Percentiles rank a stretch among this genome's conserved stretches.
phyloP scores from a whole-genome alignment of 2,329 filamentous ascomycete genomes.

The Hymenoscyphus fructigenus region DNA sequence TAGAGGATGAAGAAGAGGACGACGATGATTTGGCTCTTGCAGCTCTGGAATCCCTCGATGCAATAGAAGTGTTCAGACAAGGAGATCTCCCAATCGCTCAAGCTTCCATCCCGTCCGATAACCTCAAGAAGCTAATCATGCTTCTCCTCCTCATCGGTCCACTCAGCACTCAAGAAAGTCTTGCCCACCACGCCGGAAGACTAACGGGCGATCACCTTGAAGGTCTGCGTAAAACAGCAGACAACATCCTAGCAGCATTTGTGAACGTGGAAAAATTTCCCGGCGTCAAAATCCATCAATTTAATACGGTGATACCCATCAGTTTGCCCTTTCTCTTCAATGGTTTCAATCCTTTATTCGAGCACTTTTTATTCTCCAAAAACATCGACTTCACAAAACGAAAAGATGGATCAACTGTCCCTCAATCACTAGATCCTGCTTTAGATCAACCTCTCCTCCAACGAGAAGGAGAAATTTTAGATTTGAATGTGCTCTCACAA shows the following conservation, averaged over 20 bases:
- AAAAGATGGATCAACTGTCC: constrained; percentile 29
- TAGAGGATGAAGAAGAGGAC: constrained; percentile 45
- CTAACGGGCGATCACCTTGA: constrained; percentile 56
- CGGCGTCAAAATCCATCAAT: constrained; percentile 61
- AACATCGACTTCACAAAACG: constrained; percentile 60
- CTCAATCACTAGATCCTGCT: constrained; percentile 23
- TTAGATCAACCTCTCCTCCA: constrained; percentile 46
- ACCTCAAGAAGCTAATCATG: constrained; percentile 69
- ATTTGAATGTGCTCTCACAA: constrained; percentile 63
- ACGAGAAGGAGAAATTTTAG: constrained; percentile 61
- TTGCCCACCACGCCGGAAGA: constrained; percentile 60
- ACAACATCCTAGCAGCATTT: constrained; percentile 66
- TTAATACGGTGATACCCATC: constrained; percentile 57
- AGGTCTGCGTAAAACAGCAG: constrained; percentile 59
- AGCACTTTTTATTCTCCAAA: constrained; percentile 73
- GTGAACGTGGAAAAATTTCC: constrained; percentile 62
- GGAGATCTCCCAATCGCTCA: constrained; percentile 53
- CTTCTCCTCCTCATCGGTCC: constrained; percentile 67
- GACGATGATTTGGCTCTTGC: constrained; percentile 66
- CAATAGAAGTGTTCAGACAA: constrained; percentile 58
- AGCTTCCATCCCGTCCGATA: constrained; percentile 73
- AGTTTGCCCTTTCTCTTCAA: constrained; percentile 66
- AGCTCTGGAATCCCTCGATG: constrained; percentile 66
- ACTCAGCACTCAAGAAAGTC: constrained; percentile 61
- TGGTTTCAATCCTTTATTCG: constrained; percentile 67